These are phyloP conservation scores for Saccharomyces hybrid DNA, from an alignment of 1,139 yeast genomes.

Conservation along the genomic window DNA sequence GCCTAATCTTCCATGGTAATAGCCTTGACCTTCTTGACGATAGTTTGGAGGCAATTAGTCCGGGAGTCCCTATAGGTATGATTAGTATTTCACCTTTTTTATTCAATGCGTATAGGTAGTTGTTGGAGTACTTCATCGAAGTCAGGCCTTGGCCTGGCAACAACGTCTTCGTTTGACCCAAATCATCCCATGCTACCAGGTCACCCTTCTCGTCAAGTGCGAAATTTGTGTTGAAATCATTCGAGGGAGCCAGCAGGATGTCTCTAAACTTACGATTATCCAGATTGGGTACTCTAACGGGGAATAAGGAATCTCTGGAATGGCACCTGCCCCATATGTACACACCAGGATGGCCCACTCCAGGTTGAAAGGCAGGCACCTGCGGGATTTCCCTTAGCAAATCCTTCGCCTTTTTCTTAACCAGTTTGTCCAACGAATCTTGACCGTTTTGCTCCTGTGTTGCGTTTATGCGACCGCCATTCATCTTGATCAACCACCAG, in stretches of 20 bases:
- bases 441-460: neutral
- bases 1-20: slow-evolving; percentile 21
- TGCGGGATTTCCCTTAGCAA: slow-evolving; percentile 2
- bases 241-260: slow-evolving; percentile 39
- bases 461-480: slow-evolving; percentile 14
- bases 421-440: neutral
- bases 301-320: slow-evolving; percentile 35
- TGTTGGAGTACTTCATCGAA: slow-evolving; percentile 45
- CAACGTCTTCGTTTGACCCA: slow-evolving; percentile 7
- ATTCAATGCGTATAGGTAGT: slow-evolving; percentile 51
- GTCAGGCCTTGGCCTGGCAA: slow-evolving; percentile 39
- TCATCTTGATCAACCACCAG: slow-evolving; percentile 20
- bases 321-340: neutral
- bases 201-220: slow-evolving; percentile 68
- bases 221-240: slow-evolving; percentile 44
- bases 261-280: slow-evolving; percentile 54
- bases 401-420: slow-evolving; percentile 31
- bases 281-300: slow-evolving; percentile 55
- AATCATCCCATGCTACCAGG: slow-evolving; percentile 56
- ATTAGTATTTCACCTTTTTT: slow-evolving; percentile 46
- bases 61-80: slow-evolving; percentile 36
- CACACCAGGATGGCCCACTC: slow-evolving; percentile 1
- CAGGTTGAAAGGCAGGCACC: slow-evolving; percentile 14
- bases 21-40: slow-evolving; percentile 15
- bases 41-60: slow-evolving; percentile 8